Evolutionary conservation across 73 alveolate species (phyloP), one percentile per base, ranked within the genome.

Genomic region (Durusdinium trenchii): DNA sequence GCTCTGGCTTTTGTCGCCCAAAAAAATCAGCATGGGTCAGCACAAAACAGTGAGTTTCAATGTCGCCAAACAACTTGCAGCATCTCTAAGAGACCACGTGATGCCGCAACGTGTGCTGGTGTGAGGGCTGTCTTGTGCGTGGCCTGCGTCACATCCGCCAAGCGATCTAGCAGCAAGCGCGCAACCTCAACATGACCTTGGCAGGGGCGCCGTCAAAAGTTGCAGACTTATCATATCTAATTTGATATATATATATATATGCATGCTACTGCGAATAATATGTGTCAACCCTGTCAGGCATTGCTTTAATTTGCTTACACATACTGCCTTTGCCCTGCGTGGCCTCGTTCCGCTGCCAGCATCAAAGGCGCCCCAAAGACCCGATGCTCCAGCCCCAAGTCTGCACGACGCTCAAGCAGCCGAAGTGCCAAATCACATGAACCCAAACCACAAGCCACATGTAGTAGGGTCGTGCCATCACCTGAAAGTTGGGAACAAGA

Each of bases 261-360:
- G n/a, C n/a, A n/a, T n/a, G n/a, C n/a, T n/a, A n/a, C n/a, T n/a
- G n/a, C n/a, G n/a, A n/a, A n/a, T n/a, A n/a, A n/a, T n/a, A n/a
- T n/a, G n/a, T n/a, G n/a, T n/a, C n/a, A n/a, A n/a, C n/a, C n/a
- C n/a, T n/a, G n/a, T n/a, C n/a, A n/a, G n/a, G n/a, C n/a, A n/a
- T n/a, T n/a, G n/a, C n/a, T n/a, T n/a, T n/a, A n/a, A n/a, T n/a
- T n/a, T n/a, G n/a, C n/a, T n/a, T n/a, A 10, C 67, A 62, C 18
- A 62, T 26, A 62, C 32, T 35, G 76, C n/a, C 85, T 9, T 35
- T 12, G 54, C 48, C 35, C 28, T 36, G 71, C 45, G 89, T 18
- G n/a, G 78, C 98, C 98, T 91, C 82, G 84, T 42, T 91, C 98
- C 46, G 98, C 98, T 6, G 98, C 98, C 78, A 91, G 61, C 75